phyloP scores from a whole-genome alignment of 2,329 filamentous ascomycete species.

The Aspergillus spinulosporus region DNA sequence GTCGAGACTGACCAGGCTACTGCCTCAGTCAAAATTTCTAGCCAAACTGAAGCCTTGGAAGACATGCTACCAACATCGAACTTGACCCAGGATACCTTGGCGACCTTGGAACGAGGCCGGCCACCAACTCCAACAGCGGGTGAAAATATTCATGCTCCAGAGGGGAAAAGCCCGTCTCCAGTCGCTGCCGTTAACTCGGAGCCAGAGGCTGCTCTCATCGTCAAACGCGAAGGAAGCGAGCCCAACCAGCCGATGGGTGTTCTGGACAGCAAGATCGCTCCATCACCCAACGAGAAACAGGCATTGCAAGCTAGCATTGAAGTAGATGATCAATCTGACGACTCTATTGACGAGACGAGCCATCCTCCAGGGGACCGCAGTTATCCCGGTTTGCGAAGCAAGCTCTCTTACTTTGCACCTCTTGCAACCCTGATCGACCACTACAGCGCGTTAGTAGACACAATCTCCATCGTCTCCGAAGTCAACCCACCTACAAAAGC shows the following conservation, averaged over 20 bases:
- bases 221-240: slow-evolving; percentile 5
- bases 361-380: slow-evolving; percentile 27
- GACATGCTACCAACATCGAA: slow-evolving; percentile 18
- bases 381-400: slow-evolving; percentile 41
- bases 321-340: slow-evolving; percentile 12
- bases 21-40: background rate
- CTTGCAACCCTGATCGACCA: slow-evolving; percentile 46
- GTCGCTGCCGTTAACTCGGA: background rate
- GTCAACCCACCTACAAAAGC: slow-evolving; percentile 35
- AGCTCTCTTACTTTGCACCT: slow-evolving; percentile 45
- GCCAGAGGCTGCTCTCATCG: background rate
- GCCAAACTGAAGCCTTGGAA: background rate
- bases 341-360: slow-evolving; percentile 10
- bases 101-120: background rate
- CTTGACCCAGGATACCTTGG: slow-evolving; percentile 14
- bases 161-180: background rate
- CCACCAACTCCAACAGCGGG: background rate
- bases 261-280: background rate
- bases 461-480: slow-evolving; percentile 44
- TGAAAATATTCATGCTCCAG: background rate
- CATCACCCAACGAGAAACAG: slow-evolving; percentile 9
- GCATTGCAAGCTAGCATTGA: slow-evolving; percentile 13
- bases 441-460: slow-evolving; percentile 43
- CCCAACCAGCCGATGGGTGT: background rate
- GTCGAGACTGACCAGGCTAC: background rate